Percentiles rank a stretch among this genome's conserved stretches.
Evolutionary conservation across 2,329 filamentous ascomycete genomes (phyloP).

Genomic region (Botrytis aclada): DNA sequence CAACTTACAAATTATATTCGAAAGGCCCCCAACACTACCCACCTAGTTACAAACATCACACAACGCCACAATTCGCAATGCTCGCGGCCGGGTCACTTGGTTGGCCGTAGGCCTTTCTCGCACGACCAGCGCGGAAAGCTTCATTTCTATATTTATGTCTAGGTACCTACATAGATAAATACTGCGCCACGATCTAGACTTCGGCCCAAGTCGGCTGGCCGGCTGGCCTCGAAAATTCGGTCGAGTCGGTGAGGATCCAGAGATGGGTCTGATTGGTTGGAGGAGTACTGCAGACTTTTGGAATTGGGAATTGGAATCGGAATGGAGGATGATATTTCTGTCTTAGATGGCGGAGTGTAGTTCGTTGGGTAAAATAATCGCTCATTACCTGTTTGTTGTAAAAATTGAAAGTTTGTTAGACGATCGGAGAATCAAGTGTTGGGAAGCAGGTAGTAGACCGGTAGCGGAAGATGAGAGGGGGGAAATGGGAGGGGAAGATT

Average conservation of each 20-base stretch:
- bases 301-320: background rate
- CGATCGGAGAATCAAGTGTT: background rate
- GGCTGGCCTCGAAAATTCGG: background rate
- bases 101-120: background rate
- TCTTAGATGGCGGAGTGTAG: background rate
- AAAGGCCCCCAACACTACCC: too few relatives aligned
- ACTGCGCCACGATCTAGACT: background rate
- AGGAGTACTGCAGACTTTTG: background rate
- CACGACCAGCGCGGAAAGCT: background rate
- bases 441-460: background rate
- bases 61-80: too few relatives aligned
- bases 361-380: too few relatives aligned
- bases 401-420: too few relatives aligned
- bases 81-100: background rate
- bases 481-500: rapidly evolving
- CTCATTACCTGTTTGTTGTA: too few relatives aligned
- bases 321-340: background rate
- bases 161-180: too few relatives aligned
- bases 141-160: background rate
- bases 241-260: background rate
- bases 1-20: too few relatives aligned
- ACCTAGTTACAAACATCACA: too few relatives aligned
- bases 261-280: background rate
- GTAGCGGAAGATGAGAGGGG: background rate
- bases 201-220: background rate